Evolutionary conservation across 2,329 filamentous ascomycete species (phyloP), one percentile per base, ranked within the genome.

Genomic region (Hymenoscyphus infarciens): DNA sequence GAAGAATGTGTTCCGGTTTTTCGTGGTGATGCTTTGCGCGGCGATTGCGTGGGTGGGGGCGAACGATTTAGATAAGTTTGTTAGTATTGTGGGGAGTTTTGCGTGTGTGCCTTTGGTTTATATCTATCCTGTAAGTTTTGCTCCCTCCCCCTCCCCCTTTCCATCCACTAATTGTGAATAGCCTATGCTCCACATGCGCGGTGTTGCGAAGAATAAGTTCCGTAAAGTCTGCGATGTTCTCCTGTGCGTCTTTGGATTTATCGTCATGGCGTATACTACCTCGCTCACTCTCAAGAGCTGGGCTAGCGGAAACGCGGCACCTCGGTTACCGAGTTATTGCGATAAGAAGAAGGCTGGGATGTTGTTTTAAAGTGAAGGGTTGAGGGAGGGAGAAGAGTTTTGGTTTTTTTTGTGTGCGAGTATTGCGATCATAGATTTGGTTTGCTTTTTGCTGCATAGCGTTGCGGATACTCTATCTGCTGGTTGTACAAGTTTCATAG

Each of bases 21-120:
- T 94, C 73, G 86, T 97, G 66, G 95, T 98, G 58, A 85, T 91
- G 72, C 77, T 95, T 27, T 98, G 95, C 73, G 90, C 93, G 0
- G 77, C 87, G 63, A 89, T 99, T 68, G 94, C 94, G 1, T 99
- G 92, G 92, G 87, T 88, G 54, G 95, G 95, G 65, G 94, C 95
- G 2, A 90, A 92, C 69, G 89, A 98, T 77, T 80, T 99, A 61
- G 95, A 99, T 79, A 98, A 98, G 77, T 99, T 99, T 75, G 96
- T 99, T 35, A 90, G 92, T 25, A 82, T 99, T 45, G 93, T 99
- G 22, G 95, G 95, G 68, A 97, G 93, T 77, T 99, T 99, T 80
- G 95, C 95, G 65, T 99, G 95, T 75, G 95, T 99, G 70, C 95
- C 95, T 54, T 80, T 99, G 63, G 95, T 98, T 65, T 98, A 96